A percentile compares a stretch with the other conserved stretches of the same genome.
Conservation (phyloP, 352 stramenopile species). For the Phytophthora cactorum region DNA sequence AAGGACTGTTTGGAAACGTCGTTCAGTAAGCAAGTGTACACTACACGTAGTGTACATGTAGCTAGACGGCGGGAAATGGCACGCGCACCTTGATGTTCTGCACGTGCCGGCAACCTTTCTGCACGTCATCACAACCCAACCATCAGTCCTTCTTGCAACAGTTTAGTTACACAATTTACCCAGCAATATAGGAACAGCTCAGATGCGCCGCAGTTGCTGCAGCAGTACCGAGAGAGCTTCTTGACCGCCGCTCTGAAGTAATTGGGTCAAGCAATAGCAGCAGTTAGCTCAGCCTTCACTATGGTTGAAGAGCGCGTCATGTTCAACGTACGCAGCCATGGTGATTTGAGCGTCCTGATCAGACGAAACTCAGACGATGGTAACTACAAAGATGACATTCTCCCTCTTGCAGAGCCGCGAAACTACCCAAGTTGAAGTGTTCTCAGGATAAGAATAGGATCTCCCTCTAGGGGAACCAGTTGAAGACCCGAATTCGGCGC, state of each 20-base stretch:
- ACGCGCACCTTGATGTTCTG: slow-evolving; percentile 67
- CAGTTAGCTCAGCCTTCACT: background rate
- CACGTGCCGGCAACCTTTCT: slow-evolving; percentile 80
- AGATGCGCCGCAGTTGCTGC: slow-evolving; percentile 58
- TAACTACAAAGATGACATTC: slow-evolving; percentile 1
- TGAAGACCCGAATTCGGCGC: slow-evolving; percentile 7
- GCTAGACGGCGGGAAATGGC: background rate
- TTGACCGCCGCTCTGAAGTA: slow-evolving; percentile 41
- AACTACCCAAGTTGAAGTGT: slow-evolving; percentile 14
- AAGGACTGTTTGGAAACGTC: slow-evolving; percentile 44
- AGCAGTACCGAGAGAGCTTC: slow-evolving; percentile 70
- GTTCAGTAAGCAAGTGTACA: background rate
- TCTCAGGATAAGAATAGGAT: slow-evolving; percentile 22
- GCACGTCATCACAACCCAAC: slow-evolving; percentile 15
- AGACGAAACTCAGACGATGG: background rate
- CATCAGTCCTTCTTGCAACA: slow-evolving; percentile 3
- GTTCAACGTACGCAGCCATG: slow-evolving; percentile 29
- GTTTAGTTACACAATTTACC: slow-evolving; percentile 31
- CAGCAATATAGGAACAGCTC: slow-evolving; percentile 77
- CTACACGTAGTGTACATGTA: background rate
- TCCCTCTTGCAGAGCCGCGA: slow-evolving; percentile 8
- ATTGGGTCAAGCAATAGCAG: slow-evolving; percentile 8
- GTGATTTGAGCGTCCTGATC: slow-evolving; percentile 8
- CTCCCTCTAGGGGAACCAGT: slow-evolving; percentile 11
- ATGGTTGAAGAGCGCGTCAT: background rate